Base-by-base conservation (phyloP, 2,329 filamentous ascomycete genomes). In the Paecilomyces sp. region DNA sequence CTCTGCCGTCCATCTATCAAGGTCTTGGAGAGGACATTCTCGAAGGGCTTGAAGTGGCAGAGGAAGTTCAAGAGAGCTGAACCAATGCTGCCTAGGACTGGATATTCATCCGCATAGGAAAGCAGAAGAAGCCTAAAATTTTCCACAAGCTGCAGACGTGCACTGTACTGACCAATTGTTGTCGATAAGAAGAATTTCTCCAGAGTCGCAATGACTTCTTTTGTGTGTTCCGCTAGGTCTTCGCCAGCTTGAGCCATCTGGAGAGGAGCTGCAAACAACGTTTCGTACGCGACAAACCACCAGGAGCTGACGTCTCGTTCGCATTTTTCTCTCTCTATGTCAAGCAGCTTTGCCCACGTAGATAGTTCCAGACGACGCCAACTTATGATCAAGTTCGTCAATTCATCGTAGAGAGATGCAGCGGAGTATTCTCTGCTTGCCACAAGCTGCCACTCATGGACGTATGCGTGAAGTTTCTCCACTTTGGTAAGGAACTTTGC, bases 281-380 rank as follows among this genome's bases (percentile, higher is more conserved):
- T 91, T 74, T 97, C 91, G 68, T 97, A 99, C 0, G 93, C 92
- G 61, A 97, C 83, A 67, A 97, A 99, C 88, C 92, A 99, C 94
- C 94, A 99, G 15, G 89, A 88, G 67, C 87, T 88, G 2, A 93
- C 92, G 68, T 91, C 88, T 55, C 90, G 84, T 24, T 87, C 80
- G 66, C 88, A 92, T 67, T 89, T 91, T 57, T 85, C 81, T 41
- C 86, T 82, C 73, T 99, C 94, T 72, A 90, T 86, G 65, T 96
- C 91, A 61, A 99, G 88, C 2, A 99, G 76, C 51, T 88, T 89
- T 36, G 90, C 87, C 94, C 94, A 99, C 0, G 93, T 97, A 0
- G 90, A 89, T 28, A 99, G 80, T 70, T 99, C 94, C 33, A 99
- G 80, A 61, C 92, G 88, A 62, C 94, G 85, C 95, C 95, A 99